Percentiles rank a stretch among this genome's conserved stretches.
phyloP scores from a whole-genome alignment of 169 alveolate species.

The Plasmodium falciparum region DNA sequence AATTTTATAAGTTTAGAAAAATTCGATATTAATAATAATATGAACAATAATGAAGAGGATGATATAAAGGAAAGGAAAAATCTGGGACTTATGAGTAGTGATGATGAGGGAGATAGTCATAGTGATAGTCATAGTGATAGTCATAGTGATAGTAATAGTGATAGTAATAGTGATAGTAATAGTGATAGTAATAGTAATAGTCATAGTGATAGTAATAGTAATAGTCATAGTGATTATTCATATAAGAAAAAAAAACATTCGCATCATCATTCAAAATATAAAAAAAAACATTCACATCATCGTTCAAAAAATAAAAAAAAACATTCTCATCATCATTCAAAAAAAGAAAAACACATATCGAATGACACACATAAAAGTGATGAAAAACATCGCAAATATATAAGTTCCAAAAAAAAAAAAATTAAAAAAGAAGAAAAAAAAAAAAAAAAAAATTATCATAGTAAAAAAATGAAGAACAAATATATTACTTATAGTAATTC shows the following conservation, averaged over 20 bases:
- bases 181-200: background rate
- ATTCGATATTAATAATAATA: slow-evolving; percentile 17
- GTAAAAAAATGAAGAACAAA: too few relatives aligned
- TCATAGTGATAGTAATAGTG: background rate
- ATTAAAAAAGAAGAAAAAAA: too few relatives aligned
- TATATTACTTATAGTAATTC: too few relatives aligned
- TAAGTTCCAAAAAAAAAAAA: too few relatives aligned
- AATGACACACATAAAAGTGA: too few relatives aligned
- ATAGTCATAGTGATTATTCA: slow-evolving; percentile 12
- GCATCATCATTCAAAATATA: too few relatives aligned
- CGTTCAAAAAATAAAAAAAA: background rate
- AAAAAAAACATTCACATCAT: background rate
- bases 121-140: slow-evolving; percentile 9
- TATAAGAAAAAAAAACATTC: background rate
- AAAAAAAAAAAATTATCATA: too few relatives aligned
- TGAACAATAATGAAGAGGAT: slow-evolving; percentile 55
- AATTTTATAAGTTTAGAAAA: slow-evolving; percentile 40
- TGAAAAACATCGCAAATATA: too few relatives aligned
- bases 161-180: background rate
- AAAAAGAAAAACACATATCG: background rate
- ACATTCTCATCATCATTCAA: background rate
- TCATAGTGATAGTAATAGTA: background rate
- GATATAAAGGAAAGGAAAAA: slow-evolving; percentile 64
- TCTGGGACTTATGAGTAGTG: slow-evolving; percentile 52
- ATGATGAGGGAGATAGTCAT: background rate